Evolutionary conservation across 2,329 filamentous ascomycete genomes (phyloP), one percentile per base, ranked within the genome.

Genomic region (Scytalidium sp.): DNA sequence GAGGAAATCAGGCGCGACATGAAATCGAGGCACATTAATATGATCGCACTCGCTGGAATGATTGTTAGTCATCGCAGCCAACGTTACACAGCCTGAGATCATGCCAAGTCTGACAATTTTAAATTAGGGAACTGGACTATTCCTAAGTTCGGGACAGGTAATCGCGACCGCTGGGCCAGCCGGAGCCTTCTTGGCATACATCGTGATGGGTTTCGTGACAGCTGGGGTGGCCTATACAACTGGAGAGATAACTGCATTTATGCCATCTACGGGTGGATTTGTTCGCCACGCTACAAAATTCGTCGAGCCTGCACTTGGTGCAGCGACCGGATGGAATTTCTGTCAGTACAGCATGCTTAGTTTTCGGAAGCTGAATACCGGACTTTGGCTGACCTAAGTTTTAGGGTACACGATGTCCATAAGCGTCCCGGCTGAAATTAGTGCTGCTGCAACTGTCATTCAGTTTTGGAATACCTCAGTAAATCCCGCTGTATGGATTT

Each of bases 401-500:
- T 71, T 67, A 41, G 75, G 45, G 45, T 48, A 48, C 39, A 23
- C 39, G 3, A 27, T 48, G 22, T 25, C 46, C 2, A 76, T 85
- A 52, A 66, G 79, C 2, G 71, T 86, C 19, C 79, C 86, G 45
- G 64, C 85, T 51, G 77, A 80, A 60, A 68, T 79, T 20, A 76
- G 75, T 15, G 78, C 76, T n/a, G 78, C 77, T 2, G 71, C 72
- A 41, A 68, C 78, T 46, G 80, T 78, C 2, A 78, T 82, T 50
- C 50, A 67, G 19, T 83, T 70, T 63, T 82, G 80, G 80, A 69
- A 70, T 39, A 57, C 60, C 36, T 63, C 10, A 3, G 41, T 92
- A 51, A 91, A 91, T 62, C 84, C 88, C 0, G 88, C 87, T 47
- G 87, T 91, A 11, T 92, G 83, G 71, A 90, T 94, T 50, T 78